Base-by-base conservation (phyloP, 345 rosid species). In the Euclidium syriacum region DNA sequence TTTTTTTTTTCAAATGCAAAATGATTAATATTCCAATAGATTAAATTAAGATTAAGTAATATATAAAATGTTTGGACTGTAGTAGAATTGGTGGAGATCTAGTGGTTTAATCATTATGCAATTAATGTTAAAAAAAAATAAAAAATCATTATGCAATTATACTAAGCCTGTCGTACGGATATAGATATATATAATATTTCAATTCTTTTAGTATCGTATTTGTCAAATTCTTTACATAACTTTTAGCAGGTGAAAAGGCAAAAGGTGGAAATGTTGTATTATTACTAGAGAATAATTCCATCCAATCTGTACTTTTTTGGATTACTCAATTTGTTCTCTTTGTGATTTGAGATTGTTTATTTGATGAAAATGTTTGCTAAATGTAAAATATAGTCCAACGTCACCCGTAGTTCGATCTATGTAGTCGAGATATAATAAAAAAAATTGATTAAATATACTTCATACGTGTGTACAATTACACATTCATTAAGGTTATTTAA, bases 251-350 rank as follows among this genome's bases (percentile, higher is more conserved):
- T 69, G 41, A 61, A 52, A 69, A 69, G 49, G 73, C 62, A 52
- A 61, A 52, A 52, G 42, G 62, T 7, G 15, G 38, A 33, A 58
- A 58, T 47, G 52, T 39, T 40, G 17, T 43, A 60, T 68, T 51
- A 68, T 68, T 59, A 19, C 42, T 33, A 11, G 41, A 26, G 54
- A 69, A 69, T 69, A 61, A 61, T 52, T 69, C 52, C 56, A 52
- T 62, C 62, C 73, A 43, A 61, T 69, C 73, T 69, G 73, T 69
- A 61, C 43, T 20, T 35, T 55, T 69, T 60, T 69, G 73, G 68
- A 52, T 54, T 69, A 52, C 59, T 58, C 52, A 16, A 15, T 39
- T 57, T 48, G 42, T 47, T 56, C 14, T 14, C 52, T 6, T 54
- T 67, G 2, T 25, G n/a, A n/a, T 55, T 53, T 16, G 22, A 1